These are phyloP conservation scores for Amanita rimosa DNA, from an alignment of 768 basidiomycete genomes.

Conservation along the genomic window DNA sequence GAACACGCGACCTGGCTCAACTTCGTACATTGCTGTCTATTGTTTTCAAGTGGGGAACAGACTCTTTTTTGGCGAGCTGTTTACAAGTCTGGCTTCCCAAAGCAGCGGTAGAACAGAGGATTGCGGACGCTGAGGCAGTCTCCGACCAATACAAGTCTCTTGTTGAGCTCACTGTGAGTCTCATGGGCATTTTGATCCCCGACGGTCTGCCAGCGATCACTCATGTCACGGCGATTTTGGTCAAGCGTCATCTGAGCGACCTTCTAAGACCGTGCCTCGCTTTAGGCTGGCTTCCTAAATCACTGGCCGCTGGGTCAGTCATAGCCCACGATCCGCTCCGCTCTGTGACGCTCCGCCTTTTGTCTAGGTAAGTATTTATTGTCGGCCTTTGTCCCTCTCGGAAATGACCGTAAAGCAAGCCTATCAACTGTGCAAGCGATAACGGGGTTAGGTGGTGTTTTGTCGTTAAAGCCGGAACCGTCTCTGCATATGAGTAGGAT, in stretches of 20 bases:
- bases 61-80: conserved; percentile 39
- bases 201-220: conserved; percentile 42
- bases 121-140: conserved; percentile 33
- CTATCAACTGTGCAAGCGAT: conserved; percentile 59
- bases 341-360: conserved; percentile 40
- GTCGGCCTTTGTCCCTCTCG: conserved; percentile 7
- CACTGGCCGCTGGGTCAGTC: conserved; percentile 23
- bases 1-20: conserved; percentile 53
- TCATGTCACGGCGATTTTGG: conserved; percentile 46
- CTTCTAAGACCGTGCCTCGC: conserved; percentile 48
- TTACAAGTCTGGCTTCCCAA: conserved; percentile 26
- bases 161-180: conserved; percentile 25
- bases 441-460: conserved; percentile 46
- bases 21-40: conserved; percentile 58
- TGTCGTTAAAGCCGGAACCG: conserved; percentile 32
- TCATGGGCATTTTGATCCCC: conserved; percentile 45
- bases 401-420: conserved; percentile 25
- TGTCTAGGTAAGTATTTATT: conserved; percentile 44
- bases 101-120: conserved; percentile 16
- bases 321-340: conserved; percentile 36
- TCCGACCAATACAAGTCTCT: conserved; percentile 34
- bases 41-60: conserved; percentile 61
- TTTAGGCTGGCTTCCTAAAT: conserved; percentile 66
- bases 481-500: conserved; percentile 44
- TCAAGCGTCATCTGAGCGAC: conserved; percentile 43